phyloP scores from a whole-genome alignment of 257 asterid genomes.

The Scutellaria baicalensis region DNA sequence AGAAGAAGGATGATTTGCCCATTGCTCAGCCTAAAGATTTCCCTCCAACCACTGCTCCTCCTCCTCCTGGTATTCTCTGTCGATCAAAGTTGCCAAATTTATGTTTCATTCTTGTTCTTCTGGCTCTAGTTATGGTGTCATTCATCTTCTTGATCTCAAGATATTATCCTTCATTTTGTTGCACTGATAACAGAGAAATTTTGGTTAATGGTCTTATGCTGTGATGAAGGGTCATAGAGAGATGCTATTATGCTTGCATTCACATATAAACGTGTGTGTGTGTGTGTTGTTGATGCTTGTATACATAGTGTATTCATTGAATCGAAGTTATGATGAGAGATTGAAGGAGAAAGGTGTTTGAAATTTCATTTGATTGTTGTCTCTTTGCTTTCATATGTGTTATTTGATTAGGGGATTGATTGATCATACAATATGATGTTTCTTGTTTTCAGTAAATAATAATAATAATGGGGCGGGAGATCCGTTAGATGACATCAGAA shows the following conservation, averaged over 20 bases:
- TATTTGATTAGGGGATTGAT: too few relatives aligned
- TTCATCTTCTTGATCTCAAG: background rate
- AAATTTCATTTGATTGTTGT: too few relatives aligned
- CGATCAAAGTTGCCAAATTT: too few relatives aligned
- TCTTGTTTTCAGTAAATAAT: slow-evolving; percentile 10
- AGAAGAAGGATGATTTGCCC: slow-evolving; percentile 26
- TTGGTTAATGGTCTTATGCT: background rate
- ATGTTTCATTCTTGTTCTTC: too few relatives aligned
- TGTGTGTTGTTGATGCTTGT: background rate
- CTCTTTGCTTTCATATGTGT: too few relatives aligned
- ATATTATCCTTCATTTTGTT: too few relatives aligned
- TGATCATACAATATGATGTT: background rate
- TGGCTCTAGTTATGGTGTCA: too few relatives aligned
- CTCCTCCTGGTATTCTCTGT: slow-evolving; percentile 21
- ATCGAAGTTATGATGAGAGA: too few relatives aligned
- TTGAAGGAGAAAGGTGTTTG: too few relatives aligned
- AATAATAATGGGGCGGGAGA: background rate
- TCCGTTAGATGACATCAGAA: slow-evolving; percentile 15
- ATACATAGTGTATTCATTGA: too few relatives aligned
- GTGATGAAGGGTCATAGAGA: background rate
- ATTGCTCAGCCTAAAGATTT: slow-evolving; percentile 38
- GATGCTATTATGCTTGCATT: background rate
- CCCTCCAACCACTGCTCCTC: slow-evolving; percentile 27
- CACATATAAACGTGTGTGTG: background rate
- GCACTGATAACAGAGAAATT: too few relatives aligned